Conservation (phyloP, 2,329 filamentous ascomycete genomes). For the Xylaria polymorpha region DNA sequence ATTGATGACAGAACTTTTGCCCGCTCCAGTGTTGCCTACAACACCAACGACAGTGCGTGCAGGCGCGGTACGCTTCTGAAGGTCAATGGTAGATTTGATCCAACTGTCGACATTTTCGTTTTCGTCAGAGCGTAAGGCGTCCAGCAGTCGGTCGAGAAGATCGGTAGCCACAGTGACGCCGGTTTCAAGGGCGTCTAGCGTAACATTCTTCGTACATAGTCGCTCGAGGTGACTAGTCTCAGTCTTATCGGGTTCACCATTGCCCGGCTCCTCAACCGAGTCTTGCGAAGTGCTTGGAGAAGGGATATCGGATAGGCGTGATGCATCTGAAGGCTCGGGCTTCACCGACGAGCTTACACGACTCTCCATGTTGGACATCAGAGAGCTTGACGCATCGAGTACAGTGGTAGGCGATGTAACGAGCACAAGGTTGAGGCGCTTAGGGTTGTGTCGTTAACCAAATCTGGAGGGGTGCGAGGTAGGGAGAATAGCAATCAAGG, state of each 20-base stretch:
- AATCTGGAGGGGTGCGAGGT: neutral
- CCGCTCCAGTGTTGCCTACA: constrained; percentile 70
- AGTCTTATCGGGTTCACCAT: neutral
- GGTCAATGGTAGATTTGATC: constrained; percentile 55
- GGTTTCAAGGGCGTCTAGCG: constrained; percentile 40
- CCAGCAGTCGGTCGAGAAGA: constrained; percentile 39
- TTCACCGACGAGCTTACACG: constrained; percentile 6
- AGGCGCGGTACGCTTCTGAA: constrained; percentile 53
- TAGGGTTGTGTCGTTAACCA: neutral
- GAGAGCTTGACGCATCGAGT: neutral
- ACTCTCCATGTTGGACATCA: constrained; percentile 17
- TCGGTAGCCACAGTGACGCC: constrained; percentile 37
- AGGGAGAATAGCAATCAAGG: neutral
- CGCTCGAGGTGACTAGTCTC: constrained; percentile 39
- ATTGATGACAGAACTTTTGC: constrained; percentile 73
- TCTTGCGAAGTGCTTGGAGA: neutral
- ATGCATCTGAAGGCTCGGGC: constrained; percentile 17
- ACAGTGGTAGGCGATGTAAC: neutral
- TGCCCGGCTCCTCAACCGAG: neutral
- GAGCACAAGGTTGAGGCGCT: neutral
- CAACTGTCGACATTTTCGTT: constrained; percentile 45
- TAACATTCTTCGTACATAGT: constrained; percentile 28
- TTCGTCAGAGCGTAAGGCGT: constrained; percentile 22
- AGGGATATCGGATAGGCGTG: constrained; percentile 16
- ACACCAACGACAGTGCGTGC: constrained; percentile 65